Evolutionary conservation across 192 early-diverging fungal species (phyloP).

Genomic region (Funneliformis mosseae): DNA sequence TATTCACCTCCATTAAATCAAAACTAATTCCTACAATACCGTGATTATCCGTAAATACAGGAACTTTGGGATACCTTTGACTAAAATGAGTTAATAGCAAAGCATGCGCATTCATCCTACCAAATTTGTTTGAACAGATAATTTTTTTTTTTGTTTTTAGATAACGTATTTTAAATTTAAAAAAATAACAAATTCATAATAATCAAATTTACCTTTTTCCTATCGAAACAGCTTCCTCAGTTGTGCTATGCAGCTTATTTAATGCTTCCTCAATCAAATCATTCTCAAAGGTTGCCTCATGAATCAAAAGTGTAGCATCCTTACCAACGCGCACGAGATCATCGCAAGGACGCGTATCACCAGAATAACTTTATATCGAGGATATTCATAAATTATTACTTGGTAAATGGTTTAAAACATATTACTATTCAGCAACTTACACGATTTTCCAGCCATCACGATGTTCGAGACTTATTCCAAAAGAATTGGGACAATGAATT

Average conservation of each 20-base stretch:
- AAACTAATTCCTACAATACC: conserved; percentile 64
- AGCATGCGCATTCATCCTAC: conserved; percentile 81
- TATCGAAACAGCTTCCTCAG: conserved; percentile 83
- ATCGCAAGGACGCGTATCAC: conserved; percentile 88
- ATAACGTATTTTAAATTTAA: background rate
- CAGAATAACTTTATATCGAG: conserved; percentile 67
- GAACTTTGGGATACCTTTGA: conserved; percentile 92
- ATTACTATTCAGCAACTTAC: conserved; percentile 41
- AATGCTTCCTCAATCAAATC: conserved; percentile 70
- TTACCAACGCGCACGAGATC: conserved; percentile 71
- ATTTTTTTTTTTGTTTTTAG: background rate
- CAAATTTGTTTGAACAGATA: background rate
- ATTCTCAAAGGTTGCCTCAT: conserved; percentile 91
- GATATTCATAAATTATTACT: background rate
- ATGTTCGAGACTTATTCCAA: conserved; percentile 74
- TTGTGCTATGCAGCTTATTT: conserved; percentile 83
- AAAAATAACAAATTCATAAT: background rate
- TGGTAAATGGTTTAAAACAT: background rate
- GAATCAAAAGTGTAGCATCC: conserved; percentile 78
- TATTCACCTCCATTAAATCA: conserved; percentile 71
- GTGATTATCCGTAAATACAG: conserved; percentile 51
- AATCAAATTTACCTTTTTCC: conserved; percentile 55
- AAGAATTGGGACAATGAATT: conserved; percentile 82
- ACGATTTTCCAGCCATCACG: conserved; percentile 75
- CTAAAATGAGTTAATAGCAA: conserved; percentile 95